These are phyloP conservation scores for Chenopodium album DNA, from an alignment of 148 eudicot genomes.

Conservation along the genomic window DNA sequence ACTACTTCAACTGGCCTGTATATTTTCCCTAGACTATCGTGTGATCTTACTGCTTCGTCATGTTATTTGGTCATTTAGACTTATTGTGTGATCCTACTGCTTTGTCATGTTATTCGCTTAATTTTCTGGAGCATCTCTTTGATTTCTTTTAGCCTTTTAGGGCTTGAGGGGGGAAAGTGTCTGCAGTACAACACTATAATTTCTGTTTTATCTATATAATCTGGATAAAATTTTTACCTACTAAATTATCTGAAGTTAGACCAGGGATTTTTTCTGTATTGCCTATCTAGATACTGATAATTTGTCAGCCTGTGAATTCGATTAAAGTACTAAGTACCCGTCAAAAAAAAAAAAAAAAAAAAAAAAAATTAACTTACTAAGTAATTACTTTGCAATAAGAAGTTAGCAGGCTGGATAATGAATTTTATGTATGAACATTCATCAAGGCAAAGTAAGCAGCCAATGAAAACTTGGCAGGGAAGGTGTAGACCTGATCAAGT, in stretches of 20 bases:
- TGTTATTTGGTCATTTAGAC: background rate
- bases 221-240: background rate
- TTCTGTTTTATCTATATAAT: background rate
- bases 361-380: too few species aligned
- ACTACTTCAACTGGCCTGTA: slow-evolving; percentile 87
- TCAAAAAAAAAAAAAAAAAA: too few species aligned
- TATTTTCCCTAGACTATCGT: slow-evolving; percentile 44
- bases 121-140: background rate
- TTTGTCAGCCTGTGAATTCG: background rate
- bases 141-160: background rate
- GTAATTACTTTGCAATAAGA: too few species aligned
- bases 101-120: background rate
- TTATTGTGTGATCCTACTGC: background rate
- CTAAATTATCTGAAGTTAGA: background rate
- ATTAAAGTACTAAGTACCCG: too few species aligned
- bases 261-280: background rate
- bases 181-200: background rate
- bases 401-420: too few species aligned
- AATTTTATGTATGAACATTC: too few species aligned
- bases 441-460: too few species aligned
- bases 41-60: background rate
- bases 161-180: background rate
- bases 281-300: background rate
- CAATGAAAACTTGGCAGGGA: too few species aligned
- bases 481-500: too few species aligned